Evolutionary conservation across 148 eudicot species (phyloP).

Genomic region (Rhododendron griersonianum): DNA sequence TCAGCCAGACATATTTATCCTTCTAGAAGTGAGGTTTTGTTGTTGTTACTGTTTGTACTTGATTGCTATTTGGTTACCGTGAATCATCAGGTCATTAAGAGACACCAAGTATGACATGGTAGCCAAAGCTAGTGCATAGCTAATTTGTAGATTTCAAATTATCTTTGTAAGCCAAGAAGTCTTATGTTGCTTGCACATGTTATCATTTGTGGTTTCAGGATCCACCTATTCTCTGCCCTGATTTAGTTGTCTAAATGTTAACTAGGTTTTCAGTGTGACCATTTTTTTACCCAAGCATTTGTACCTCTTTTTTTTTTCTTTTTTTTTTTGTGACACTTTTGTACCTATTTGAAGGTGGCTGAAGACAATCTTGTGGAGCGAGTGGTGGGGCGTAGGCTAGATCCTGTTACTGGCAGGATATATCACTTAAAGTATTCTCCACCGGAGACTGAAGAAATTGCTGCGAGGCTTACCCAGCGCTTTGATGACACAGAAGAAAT

Average conservation of each 20-base stretch:
- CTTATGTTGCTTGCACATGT: background rate
- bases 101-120: background rate
- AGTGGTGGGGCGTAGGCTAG: constrained; percentile 94
- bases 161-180: too few relatives aligned
- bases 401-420: constrained; percentile 93
- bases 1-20: constrained; percentile 81
- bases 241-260: background rate
- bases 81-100: constrained; percentile 15
- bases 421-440: constrained; percentile 91
- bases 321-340: too few relatives aligned
- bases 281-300: background rate
- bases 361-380: constrained; percentile 91
- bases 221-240: background rate
- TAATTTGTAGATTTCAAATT: too few relatives aligned
- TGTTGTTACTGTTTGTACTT: constrained; percentile 17
- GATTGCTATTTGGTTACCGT: background rate
- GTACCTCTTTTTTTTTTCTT: too few relatives aligned
- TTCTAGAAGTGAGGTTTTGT: constrained; percentile 76
- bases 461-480: constrained; percentile 87
- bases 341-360: constrained; percentile 48
- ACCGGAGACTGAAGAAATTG: constrained; percentile 95
- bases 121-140: too few relatives aligned
- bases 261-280: background rate
- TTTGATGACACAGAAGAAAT: constrained; percentile 98
- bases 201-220: background rate